Base-by-base conservation (phyloP, 768 basidiomycete species). In the Rhizopogon vulgaris region DNA sequence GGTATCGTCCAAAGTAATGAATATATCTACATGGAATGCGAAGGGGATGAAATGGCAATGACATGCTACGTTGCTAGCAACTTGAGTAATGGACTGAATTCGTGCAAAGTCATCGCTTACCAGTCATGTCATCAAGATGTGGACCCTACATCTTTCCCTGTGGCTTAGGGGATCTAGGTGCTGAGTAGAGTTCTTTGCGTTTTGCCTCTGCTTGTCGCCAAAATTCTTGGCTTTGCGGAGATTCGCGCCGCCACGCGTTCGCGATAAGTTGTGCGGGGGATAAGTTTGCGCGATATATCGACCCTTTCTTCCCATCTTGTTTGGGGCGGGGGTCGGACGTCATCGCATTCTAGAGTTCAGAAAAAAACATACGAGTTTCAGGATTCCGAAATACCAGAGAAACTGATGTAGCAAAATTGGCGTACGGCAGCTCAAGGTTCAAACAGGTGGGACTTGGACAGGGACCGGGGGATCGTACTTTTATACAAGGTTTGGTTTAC, bases 201-300 rank as follows among this genome's bases (percentile, higher is more conserved):
- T 73, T 77, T 50, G 77, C 73, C 54, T 78, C 77, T 51, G 75
- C 77, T 48, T 79, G 75, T 52, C 73, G 70, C 86, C 85, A 88
- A 56, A 67, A 72, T 49, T 78, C 76, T 63, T 84, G 77, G 56
- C 69, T 79, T 65, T 84, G 79, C 12, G 64, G 53, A n/a, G 80
- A 77, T 66, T 85, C 82, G 43, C 72, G 69, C 61, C 75, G 78
- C 86, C 86, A 87, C 49, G 81, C 82, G 38, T 82, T 78, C 34
- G 81, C 83, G 63, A 89, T 87, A 27, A 79, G 76, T 56, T 82
- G 79, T 4, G 80, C 78, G 36, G 81, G 80, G 10, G 82, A 74
- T 59, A 75, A 56, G 36, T 58, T 55, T 52, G 68, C 58, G 49
- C 53, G 63, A 51, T 54, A 63, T 38, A 56, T 55, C 17, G 63